These are phyloP conservation scores for Crithidia fasciculata DNA, from an alignment of 208 protist species.

Conservation along the genomic window DNA sequence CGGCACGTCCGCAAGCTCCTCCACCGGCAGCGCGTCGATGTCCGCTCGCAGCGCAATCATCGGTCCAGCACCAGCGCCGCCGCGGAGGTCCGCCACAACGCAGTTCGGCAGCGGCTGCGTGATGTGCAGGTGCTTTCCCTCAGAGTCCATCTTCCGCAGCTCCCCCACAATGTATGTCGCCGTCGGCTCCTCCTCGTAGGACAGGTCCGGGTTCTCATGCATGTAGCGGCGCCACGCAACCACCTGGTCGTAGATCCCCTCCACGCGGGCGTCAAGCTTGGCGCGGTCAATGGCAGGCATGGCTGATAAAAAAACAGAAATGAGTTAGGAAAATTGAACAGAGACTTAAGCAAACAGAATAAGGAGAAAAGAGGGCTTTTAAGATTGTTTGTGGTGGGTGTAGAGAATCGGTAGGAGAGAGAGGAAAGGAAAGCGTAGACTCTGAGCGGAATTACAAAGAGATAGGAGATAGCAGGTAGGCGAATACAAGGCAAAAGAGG, in stretches of 20 bases:
- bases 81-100: slow-evolving; percentile 51
- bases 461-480: no score
- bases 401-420: no score
- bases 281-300: slow-evolving; percentile 26
- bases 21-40: slow-evolving; percentile 70
- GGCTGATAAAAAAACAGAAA: neutral
- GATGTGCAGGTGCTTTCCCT: slow-evolving; percentile 37
- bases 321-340: neutral
- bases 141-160: slow-evolving; percentile 44
- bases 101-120: slow-evolving; percentile 38
- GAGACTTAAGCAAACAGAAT: no score
- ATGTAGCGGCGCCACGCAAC: slow-evolving; percentile 70
- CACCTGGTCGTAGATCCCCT: slow-evolving; percentile 43
- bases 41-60: slow-evolving; percentile 63
- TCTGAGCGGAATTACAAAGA: no score
- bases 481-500: no score
- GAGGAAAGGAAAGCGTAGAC: no score
- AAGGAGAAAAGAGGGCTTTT: no score
- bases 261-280: slow-evolving; percentile 25
- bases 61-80: slow-evolving; percentile 41
- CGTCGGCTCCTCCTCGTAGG: slow-evolving; percentile 53
- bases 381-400: no score
- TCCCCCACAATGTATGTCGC: slow-evolving; percentile 56
- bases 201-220: slow-evolving; percentile 54
- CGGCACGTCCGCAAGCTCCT: slow-evolving; percentile 52